These are phyloP conservation scores for Exobasidium rhododendri DNA, from an alignment of 1,284 basidiomycete species.

Conservation along the genomic window DNA sequence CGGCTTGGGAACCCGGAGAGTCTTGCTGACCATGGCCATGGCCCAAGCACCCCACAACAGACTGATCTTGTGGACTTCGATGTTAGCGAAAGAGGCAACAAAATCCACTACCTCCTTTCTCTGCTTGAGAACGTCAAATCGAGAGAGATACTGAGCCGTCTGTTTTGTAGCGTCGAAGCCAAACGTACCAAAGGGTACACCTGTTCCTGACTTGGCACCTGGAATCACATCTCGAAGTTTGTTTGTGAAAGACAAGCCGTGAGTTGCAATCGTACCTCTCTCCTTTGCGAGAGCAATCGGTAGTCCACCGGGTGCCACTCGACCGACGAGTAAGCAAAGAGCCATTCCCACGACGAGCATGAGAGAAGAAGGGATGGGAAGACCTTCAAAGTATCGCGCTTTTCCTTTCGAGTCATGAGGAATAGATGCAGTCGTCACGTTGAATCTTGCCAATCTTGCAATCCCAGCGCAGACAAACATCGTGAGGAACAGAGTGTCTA, in stretches of 20 bases:
- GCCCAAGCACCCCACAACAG: conserved; percentile 48
- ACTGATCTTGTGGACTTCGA: conserved; percentile 41
- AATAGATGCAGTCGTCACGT: conserved; percentile 91
- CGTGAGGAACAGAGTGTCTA: conserved; percentile 82
- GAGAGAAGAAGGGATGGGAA: conserved; percentile 91
- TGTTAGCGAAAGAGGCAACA: conserved; percentile 19
- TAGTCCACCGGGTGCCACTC: conserved; percentile 36
- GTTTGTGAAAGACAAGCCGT: conserved; percentile 40
- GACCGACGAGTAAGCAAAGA: conserved; percentile 74
- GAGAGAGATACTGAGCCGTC: conserved; percentile 13
- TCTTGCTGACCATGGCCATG: conserved; percentile 51
- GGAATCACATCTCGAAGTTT: conserved; percentile 30
- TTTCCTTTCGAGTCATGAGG: conserved; percentile 86
- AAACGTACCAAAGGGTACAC: conserved; percentile 40
- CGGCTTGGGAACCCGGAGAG: conserved; percentile 51
- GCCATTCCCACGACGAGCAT: conserved; percentile 75
- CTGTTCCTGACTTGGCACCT: conserved; percentile 22
- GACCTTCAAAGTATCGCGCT: conserved; percentile 90
- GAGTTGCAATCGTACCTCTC: conserved; percentile 23
- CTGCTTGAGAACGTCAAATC: neutral
- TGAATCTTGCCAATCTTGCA: conserved; percentile 93
- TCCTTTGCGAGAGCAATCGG: conserved; percentile 31
- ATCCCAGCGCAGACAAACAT: conserved; percentile 93
- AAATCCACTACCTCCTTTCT: conserved; percentile 1
- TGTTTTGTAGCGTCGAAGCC: conserved; percentile 28